Percentiles rank a stretch among this genome's conserved stretches.
phyloP scores from a whole-genome alignment of 2,329 filamentous ascomycete genomes.

The Elsinoe perseae region DNA sequence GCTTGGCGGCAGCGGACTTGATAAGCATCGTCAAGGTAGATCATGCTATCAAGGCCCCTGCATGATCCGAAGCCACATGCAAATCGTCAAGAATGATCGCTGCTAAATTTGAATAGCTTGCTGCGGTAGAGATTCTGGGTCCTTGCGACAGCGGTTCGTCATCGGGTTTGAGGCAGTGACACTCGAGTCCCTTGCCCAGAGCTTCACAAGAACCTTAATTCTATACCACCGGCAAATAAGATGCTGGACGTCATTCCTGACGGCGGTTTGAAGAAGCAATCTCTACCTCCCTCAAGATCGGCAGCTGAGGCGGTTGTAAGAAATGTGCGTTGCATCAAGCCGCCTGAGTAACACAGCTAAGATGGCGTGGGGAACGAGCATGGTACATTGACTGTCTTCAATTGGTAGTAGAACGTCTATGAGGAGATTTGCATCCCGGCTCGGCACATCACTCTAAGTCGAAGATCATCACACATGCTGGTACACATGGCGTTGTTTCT shows the following conservation, averaged over 20 bases:
- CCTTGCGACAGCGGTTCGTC: background rate
- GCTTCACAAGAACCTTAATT: background rate
- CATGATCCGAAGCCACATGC: background rate
- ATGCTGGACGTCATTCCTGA: background rate
- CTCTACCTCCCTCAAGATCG: background rate
- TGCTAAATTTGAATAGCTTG: background rate
- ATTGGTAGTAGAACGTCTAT: background rate
- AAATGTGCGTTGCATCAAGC: too few relatives aligned
- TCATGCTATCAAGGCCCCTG: background rate
- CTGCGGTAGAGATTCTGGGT: background rate
- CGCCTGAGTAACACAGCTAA: too few relatives aligned
- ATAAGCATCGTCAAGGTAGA: background rate
- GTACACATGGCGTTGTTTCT: too few relatives aligned
- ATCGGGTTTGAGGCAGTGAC: background rate
- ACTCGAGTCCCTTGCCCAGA: background rate
- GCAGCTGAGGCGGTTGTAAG: background rate
- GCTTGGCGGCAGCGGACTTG: background rate
- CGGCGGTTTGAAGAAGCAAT: background rate
- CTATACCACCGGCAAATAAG: constrained; percentile 1
- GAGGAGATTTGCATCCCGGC: background rate
- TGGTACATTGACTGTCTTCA: too few relatives aligned
- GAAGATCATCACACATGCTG: background rate
- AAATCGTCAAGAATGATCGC: background rate
- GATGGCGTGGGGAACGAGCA: too few relatives aligned
- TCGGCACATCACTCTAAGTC: background rate